Evolutionary conservation across 352 stramenopile genomes (phyloP).

Genomic region (Globisporangium rhizosaccharum): DNA sequence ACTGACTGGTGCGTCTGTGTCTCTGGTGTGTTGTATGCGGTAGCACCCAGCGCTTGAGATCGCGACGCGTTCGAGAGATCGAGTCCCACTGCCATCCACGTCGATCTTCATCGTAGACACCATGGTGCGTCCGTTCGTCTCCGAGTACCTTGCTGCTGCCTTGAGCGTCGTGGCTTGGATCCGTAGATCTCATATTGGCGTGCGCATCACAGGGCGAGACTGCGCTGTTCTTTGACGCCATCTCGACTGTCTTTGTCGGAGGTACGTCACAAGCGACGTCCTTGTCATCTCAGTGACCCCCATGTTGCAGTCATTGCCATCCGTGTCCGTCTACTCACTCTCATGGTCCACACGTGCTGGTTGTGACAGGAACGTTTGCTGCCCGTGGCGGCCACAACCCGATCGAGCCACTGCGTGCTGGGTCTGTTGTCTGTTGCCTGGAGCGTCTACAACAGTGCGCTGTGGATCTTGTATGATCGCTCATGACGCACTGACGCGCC

Average conservation of each 20-base stretch:
- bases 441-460: background rate
- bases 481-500: background rate
- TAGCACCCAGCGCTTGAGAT: constrained; percentile 39
- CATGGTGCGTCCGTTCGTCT: constrained; percentile 28
- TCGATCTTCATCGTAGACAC: constrained; percentile 67
- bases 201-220: constrained; percentile 43
- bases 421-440: constrained; percentile 17
- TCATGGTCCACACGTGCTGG: background rate
- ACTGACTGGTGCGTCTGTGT: background rate
- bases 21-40: background rate
- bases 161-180: background rate
- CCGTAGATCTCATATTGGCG: too few species aligned
- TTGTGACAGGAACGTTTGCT: constrained; percentile 38
- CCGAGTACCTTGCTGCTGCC: background rate
- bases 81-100: constrained; percentile 18
- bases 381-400: constrained; percentile 65
- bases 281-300: too few species aligned
- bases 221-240: constrained; percentile 37
- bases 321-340: background rate
- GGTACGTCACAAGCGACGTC: constrained; percentile 17
- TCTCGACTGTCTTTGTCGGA: constrained; percentile 58
- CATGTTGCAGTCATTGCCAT: background rate
- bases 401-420: constrained; percentile 62
- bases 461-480: background rate
- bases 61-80: constrained; percentile 27